phyloP scores from a whole-genome alignment of 202 grass and related monocot species.

The Musa balbisiana region DNA sequence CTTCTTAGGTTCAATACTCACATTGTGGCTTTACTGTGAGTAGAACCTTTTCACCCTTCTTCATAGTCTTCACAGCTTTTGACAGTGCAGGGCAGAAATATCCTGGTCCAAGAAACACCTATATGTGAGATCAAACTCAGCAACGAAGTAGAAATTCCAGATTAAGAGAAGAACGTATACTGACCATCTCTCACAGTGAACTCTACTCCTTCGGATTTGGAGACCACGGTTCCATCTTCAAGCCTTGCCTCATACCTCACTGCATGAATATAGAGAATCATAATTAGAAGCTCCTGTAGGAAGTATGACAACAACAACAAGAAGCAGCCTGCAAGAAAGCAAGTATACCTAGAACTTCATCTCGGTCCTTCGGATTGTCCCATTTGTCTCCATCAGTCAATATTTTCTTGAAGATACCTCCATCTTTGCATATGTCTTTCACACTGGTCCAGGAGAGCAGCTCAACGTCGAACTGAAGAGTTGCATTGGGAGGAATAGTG shows the following conservation, averaged over 20 bases:
- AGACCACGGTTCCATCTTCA: conserved; percentile 53
- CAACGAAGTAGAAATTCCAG: conserved; percentile 11
- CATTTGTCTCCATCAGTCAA: conserved; percentile 66
- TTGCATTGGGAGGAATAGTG: conserved; percentile 61
- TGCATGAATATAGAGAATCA: conserved; percentile 25
- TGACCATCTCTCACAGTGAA: conserved; percentile 71
- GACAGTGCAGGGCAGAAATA: conserved; percentile 67
- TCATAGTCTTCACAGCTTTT: conserved; percentile 77
- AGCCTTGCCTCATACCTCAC: conserved; percentile 71
- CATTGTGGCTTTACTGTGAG: conserved; percentile 69
- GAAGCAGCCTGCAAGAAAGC: background rate
- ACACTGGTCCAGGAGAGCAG: conserved; percentile 70
- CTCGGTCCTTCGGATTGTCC: conserved; percentile 68
- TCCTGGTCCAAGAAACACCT: conserved; percentile 35
- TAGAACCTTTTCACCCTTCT: conserved; percentile 61
- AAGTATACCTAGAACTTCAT: conserved; percentile 63
- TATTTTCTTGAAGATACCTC: conserved; percentile 71
- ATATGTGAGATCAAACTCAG: conserved; percentile 16
- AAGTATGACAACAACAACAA: background rate
- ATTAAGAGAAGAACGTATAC: background rate
- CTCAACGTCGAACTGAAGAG: conserved; percentile 70
- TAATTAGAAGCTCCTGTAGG: background rate
- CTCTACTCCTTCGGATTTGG: conserved; percentile 67
- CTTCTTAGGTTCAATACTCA: conserved; percentile 29
- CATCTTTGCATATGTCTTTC: conserved; percentile 82